Percentiles rank a stretch among this genome's conserved stretches.
phyloP scores from a whole-genome alignment of 495 filamentous ascomycete genomes.

The Venustampulla echinocandica region DNA sequence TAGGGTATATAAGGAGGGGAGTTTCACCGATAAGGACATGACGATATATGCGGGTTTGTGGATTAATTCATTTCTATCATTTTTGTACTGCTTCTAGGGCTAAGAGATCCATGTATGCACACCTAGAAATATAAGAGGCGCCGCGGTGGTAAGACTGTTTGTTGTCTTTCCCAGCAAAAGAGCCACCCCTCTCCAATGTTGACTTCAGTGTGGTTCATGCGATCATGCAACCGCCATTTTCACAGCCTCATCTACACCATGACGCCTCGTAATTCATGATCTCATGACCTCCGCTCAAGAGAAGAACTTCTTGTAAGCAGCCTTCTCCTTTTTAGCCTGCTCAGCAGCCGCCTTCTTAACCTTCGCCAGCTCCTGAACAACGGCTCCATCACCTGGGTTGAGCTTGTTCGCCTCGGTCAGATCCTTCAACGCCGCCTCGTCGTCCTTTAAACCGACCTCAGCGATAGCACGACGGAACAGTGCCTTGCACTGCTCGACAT shows the following conservation, averaged over 20 bases:
- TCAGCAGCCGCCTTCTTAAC: slow-evolving; percentile 69
- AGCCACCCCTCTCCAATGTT: too few relatives aligned
- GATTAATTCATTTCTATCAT: too few relatives aligned
- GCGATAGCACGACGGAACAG: slow-evolving; percentile 75
- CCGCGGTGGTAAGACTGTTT: too few relatives aligned
- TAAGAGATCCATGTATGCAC: too few relatives aligned
- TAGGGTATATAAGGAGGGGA: too few relatives aligned
- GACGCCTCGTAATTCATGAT: neutral
- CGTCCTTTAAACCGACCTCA: slow-evolving; percentile 65
- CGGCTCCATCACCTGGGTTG: slow-evolving; percentile 66
- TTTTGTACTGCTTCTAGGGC: too few relatives aligned
- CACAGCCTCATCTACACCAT: neutral
- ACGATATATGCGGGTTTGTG: too few relatives aligned
- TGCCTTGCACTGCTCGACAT: slow-evolving; percentile 82
- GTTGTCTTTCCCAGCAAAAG: too few relatives aligned
- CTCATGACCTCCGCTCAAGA: slow-evolving; percentile 9
- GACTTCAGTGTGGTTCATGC: too few relatives aligned
- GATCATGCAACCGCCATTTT: too few relatives aligned
- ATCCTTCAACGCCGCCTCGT: slow-evolving; percentile 71
- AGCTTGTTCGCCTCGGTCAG: slow-evolving; percentile 68
- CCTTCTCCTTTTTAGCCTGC: slow-evolving; percentile 77
- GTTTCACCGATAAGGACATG: too few relatives aligned
- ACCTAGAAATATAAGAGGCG: too few relatives aligned
- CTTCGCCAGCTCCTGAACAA: slow-evolving; percentile 61
- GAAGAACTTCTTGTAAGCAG: slow-evolving; percentile 84